Evolutionary conservation across 345 rosid species (phyloP), one percentile per base, ranked within the genome.

Genomic region (Turnera subulata): DNA sequence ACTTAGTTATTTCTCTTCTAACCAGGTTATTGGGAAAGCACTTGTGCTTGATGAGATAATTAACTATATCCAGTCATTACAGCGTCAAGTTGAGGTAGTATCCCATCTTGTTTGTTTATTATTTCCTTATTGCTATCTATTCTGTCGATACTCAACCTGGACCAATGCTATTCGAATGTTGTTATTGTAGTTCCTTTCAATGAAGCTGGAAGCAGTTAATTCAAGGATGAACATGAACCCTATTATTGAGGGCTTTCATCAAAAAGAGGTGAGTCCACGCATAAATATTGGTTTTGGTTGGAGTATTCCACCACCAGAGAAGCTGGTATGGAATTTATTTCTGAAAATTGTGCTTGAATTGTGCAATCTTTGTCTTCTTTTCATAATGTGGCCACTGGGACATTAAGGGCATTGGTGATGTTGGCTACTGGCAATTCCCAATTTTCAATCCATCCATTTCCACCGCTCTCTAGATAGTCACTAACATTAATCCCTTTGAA

Each of bases 41-140:
- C 81, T 87, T 49, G 93, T 87, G 53, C 76, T 90, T 43, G 96
- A 91, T 63, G 97, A 90, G 80, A 91, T 87, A 25, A 85, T 91
- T 61, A 91, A 91, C 78, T 91, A 91, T 69, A 78, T 91, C 67
- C 91, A 88, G 55, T 88, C 97, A 3, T 68, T 91, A 40, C 96
- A 91, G 23, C 77, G 64, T 59, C 97, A 91, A 60, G 97, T 91
- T 51, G 94, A 91, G 94, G 97, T 88, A 73, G 24, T 33, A 56
- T 26, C 19, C 16, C 17, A 37, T 7, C 35, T 45, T 43, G 47
- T 16, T 17, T 47, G 6, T 50, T 18, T 55, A 29, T 23, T 26
- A 21, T 53, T 60, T 13, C 7, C 67, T 24, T 38, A 25, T 45
- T 22, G 54, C 26, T 19, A 17, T 35, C 14, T 38, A 32, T 50